These are phyloP conservation scores for Pachyrhizus erosus DNA, from an alignment of 306 rosid genomes.

Conservation along the genomic window DNA sequence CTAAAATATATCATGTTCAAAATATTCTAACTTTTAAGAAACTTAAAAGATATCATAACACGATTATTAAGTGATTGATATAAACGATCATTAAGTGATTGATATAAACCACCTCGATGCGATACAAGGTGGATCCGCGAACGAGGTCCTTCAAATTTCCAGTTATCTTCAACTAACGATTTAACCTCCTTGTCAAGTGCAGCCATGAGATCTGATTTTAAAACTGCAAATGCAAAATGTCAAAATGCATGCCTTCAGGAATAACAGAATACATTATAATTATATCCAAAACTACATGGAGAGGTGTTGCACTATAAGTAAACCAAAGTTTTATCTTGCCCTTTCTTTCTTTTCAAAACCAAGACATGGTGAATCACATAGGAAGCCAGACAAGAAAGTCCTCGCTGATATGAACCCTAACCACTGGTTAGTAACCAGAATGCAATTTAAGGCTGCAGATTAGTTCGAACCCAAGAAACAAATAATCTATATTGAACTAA, in stretches of 20 bases:
- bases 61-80: conserved; percentile 20
- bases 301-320: background rate
- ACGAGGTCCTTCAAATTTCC: conserved; percentile 97
- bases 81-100: conserved; percentile 11
- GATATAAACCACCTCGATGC: conserved; percentile 63
- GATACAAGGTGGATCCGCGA: conserved; percentile 81
- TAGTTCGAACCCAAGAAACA: conserved; percentile 40
- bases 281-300: conserved; percentile 1
- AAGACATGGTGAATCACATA: background rate
- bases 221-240: conserved; percentile 54
- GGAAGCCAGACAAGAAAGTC: background rate
- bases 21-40: background rate
- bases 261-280: conserved; percentile 17
- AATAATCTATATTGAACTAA: background rate
- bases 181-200: conserved; percentile 87
- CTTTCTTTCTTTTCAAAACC: background rate
- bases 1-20: conserved; percentile 23
- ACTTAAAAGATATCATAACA: conserved; percentile 6
- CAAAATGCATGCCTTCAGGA: background rate
- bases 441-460: conserved; percentile 31
- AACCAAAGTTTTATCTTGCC: conserved; percentile 30
- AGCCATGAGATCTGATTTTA: conserved; percentile 80
- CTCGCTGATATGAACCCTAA: background rate
- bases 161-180: conserved; percentile 84
- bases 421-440: too few species aligned